Base-by-base conservation (phyloP, 345 rosid species). In the Noccaea bulbosa region DNA sequence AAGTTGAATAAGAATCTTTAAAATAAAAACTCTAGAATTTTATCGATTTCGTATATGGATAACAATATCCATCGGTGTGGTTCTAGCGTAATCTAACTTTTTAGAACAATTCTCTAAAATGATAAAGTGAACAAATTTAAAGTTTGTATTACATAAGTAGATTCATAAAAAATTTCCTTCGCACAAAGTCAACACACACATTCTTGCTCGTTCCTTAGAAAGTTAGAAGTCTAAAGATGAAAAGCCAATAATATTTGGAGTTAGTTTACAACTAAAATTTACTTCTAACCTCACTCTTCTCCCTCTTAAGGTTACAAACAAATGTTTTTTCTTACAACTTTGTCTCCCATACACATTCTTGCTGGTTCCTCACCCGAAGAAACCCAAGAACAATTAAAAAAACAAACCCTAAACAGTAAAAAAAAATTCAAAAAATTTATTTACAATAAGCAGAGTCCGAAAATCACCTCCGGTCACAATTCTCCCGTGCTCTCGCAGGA, bases 401-500 rank as follows among this genome's bases (percentile, higher is more conserved):
- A 27, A 65, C 32, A 57, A 65, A 44, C 9, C 46, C 73, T 74
- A 74, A 34, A 59, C 49, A 60, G 47, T 34, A 44, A 43, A 27
- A 59, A 27, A 50, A 47, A 15, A 16, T 6, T 20, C 45, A 14
- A 54, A 73, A 51, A 53, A 24, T 6, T 55, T 61, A 67, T 74
- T 15, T 61, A 74, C 78, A 74, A 67, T 27, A 41, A 41, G n/a
- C n/a, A n/a, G 8, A 15, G 55, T 15, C 14, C 0, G 2, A 20
- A 58, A 73, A 47, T 9, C 4, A 58, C 64, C 57, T 30, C 8
- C 38, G 68, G 76, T 75, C 71, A 76, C 67, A 77, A 65, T 70
- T 86, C 87, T 15, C 87, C 93, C 0, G 86, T 88, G 84, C 97
- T 88, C 74, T 93, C 96, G 15, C 96, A 93, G 0, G 98, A 87